Conservation (phyloP, 148 eudicot genomes). For the Simmondsia chinensis region DNA sequence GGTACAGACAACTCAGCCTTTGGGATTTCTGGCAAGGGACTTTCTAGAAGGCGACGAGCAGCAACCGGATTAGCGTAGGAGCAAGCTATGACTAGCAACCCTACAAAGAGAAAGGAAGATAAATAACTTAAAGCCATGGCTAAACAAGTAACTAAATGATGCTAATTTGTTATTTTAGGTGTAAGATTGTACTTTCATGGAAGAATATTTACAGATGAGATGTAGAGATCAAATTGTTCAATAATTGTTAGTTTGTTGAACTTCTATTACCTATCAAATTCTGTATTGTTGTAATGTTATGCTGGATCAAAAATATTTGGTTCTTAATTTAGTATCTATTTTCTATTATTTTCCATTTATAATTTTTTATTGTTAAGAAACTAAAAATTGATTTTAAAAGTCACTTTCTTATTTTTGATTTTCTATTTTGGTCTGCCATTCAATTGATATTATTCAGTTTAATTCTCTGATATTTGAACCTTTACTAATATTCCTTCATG, state of each 20-base stretch:
- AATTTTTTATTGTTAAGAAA: too few relatives aligned
- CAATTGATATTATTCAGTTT: too few relatives aligned
- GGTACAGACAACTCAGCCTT: background rate
- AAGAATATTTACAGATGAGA: slow-evolving; percentile 2
- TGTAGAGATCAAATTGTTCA: background rate
- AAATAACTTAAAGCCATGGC: background rate
- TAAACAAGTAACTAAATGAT: background rate
- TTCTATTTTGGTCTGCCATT: too few relatives aligned
- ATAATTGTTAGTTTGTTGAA: background rate
- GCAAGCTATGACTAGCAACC: slow-evolving; percentile 1
- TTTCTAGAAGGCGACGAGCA: slow-evolving; percentile 4
- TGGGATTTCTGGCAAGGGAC: background rate
- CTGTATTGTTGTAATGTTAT: too few relatives aligned
- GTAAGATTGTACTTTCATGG: background rate
- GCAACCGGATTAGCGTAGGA: background rate
- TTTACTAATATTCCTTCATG: too few relatives aligned
- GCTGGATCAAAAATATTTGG: too few relatives aligned
- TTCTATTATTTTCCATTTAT: too few relatives aligned
- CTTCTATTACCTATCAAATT: slow-evolving; percentile 6
- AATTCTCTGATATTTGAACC: too few relatives aligned
- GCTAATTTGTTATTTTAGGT: too few relatives aligned
- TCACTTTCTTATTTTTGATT: too few relatives aligned
- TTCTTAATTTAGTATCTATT: too few relatives aligned
- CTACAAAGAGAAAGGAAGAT: background rate
- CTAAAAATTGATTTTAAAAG: too few relatives aligned